Evolutionary conservation across 495 filamentous ascomycete species (phyloP), one percentile per base, ranked within the genome.

Genomic region (Aspergillus cristatus): DNA sequence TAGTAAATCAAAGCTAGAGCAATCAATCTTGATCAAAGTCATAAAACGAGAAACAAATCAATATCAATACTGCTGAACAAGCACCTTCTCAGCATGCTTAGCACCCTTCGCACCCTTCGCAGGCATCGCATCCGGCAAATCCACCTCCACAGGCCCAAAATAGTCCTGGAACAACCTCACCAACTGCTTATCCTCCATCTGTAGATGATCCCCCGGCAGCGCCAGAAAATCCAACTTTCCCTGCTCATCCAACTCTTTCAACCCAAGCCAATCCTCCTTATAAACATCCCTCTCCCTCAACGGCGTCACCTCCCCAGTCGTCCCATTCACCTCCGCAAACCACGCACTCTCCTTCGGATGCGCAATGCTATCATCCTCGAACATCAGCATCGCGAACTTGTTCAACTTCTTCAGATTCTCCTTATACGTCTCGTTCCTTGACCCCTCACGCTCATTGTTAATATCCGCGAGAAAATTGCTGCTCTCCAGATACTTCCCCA

Each of bases 391-490:
- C 22, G 84, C 82, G 43, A 99, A 86, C 42, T 75, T 75, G 52
- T 86, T 79, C 46, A 99, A 52, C 33, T 52, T 60, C 18, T 60
- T 69, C 38, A 99, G 54, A 55, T 87, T 82, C 49, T 72, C 57
- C 56, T 72, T 79, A 58, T 97, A 97, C 6, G 62, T 72, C 30
- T 54, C 47, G 46, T 89, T 95, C 71, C 90, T 94, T n/a, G n/a
- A n/a, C 37, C 52, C 16, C 13, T 32, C 55, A 2, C 93, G 71
- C 74, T 97, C 91, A 54, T 95, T 96, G 62, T 99, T 99, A 59
- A 97, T 80, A 58, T 97, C 90, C n/a, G 90, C 91, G n/a, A 99
- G 68, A 58, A 90, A 95, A 51, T 89, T 93, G 54, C 85, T 91
- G 55, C 80, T 44, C 50, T 84, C 79, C 13, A 96, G 70, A 55